Conservation (phyloP, 768 basidiomycete species). For the Porpolomopsis calyptriformis region DNA sequence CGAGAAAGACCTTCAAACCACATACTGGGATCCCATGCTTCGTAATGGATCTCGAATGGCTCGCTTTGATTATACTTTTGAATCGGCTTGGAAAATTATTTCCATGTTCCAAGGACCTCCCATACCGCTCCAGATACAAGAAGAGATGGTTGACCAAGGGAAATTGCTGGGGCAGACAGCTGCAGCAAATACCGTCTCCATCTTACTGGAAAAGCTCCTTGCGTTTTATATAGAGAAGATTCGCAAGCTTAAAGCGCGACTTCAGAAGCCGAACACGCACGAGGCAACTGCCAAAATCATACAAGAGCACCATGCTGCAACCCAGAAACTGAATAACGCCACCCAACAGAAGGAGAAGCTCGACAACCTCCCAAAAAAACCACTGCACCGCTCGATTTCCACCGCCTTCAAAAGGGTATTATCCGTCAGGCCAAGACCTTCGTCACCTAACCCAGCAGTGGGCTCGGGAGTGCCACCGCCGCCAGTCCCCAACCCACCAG, state of each 20-base stretch:
- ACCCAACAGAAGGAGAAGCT: background rate
- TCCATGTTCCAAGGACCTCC: background rate
- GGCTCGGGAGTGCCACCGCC: no score
- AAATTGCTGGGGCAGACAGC: background rate
- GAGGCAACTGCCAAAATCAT: background rate
- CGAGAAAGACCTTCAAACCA: slow-evolving; percentile 5
- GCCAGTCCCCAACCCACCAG: no score
- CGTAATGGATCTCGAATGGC: background rate
- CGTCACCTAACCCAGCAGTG: background rate
- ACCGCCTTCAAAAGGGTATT: no score
- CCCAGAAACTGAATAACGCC: background rate
- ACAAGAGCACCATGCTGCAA: background rate
- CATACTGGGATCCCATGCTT: slow-evolving; percentile 7
- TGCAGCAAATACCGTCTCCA: background rate
- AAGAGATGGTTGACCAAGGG: background rate
- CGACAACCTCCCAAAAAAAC: background rate
- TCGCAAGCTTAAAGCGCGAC: background rate
- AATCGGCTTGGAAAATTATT: slow-evolving; percentile 10
- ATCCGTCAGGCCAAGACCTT: background rate
- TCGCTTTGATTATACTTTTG: slow-evolving; percentile 4
- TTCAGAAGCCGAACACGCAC: background rate
- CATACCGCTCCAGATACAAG: background rate
- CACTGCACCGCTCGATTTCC: background rate
- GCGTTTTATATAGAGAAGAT: background rate
- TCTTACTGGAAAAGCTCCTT: background rate